Evolutionary conservation across 148 eudicot genomes (phyloP).

Genomic region (Vaccinium vitisidaea): DNA sequence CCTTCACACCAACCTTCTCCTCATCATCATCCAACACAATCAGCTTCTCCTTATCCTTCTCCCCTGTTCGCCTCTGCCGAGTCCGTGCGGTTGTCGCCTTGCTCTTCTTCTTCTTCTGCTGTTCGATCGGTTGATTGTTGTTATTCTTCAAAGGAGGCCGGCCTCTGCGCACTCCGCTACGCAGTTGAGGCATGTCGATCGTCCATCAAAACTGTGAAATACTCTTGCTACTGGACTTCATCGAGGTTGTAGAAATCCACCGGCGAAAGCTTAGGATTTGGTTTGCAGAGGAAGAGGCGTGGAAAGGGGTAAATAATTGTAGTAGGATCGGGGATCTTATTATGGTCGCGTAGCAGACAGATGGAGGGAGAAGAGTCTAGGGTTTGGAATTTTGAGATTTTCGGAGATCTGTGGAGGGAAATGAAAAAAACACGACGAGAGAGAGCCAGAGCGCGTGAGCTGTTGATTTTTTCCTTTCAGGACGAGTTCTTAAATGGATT

Average conservation of each 20-base stretch:
- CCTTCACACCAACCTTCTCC: slow-evolving; percentile 31
- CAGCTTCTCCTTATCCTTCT: slow-evolving; percentile 21
- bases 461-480: not conserved
- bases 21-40: slow-evolving; percentile 23
- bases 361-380: slow-evolving; percentile 6
- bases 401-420: slow-evolving; percentile 32
- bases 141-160: slow-evolving; percentile 31
- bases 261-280: not conserved
- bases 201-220: slow-evolving; percentile 33
- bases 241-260: slow-evolving; percentile 8
- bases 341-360: not conserved
- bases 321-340: not conserved
- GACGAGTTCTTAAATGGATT: too few relatives aligned
- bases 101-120: slow-evolving; percentile 13
- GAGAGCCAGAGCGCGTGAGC: not conserved
- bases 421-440: not conserved
- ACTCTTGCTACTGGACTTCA: not conserved
- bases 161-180: slow-evolving; percentile 64
- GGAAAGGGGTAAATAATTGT: not conserved
- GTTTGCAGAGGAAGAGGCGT: not conserved
- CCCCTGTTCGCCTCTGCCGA: slow-evolving; percentile 25
- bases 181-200: slow-evolving; percentile 63
- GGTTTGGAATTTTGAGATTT: slow-evolving; percentile 17
- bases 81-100: not conserved
- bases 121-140: slow-evolving; percentile 8